phyloP scores from a whole-genome alignment of 768 basidiomycete genomes.

The Auricularia cornea region DNA sequence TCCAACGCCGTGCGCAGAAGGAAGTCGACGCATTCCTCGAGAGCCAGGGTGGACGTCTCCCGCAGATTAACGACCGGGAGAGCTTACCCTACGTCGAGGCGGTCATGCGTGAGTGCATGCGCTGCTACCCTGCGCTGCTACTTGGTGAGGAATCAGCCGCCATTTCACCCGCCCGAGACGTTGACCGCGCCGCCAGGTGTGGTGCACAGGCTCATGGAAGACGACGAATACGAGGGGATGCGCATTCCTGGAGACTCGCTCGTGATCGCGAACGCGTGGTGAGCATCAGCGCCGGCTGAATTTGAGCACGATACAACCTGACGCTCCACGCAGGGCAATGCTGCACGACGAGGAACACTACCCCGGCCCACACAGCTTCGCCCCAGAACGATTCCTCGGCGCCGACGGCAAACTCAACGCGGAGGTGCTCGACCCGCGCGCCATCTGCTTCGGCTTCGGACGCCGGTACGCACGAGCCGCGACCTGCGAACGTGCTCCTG shows the following conservation, averaged over 20 bases:
- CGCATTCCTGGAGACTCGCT: neutral
- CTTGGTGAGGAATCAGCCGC: too few species aligned
- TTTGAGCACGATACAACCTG: too few species aligned
- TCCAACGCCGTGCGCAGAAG: slow-evolving; percentile 8
- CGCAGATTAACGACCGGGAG: slow-evolving; percentile 44
- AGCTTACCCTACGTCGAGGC: slow-evolving; percentile 53
- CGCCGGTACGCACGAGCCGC: neutral
- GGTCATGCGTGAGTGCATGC: slow-evolving; percentile 45
- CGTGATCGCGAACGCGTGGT: neutral
- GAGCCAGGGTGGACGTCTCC: neutral
- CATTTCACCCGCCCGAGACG: too few species aligned
- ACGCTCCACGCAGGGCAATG: slow-evolving; percentile 25
- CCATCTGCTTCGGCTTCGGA: neutral
- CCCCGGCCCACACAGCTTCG: slow-evolving; percentile 41
- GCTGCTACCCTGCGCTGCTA: slow-evolving; percentile 53
- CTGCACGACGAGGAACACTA: slow-evolving; percentile 40
- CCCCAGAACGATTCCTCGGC: slow-evolving; percentile 43
- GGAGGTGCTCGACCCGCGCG: neutral
- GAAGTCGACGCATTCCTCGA: neutral
- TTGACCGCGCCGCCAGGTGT: neutral
- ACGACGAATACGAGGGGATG: slow-evolving; percentile 4
- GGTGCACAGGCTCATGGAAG: slow-evolving; percentile 2
- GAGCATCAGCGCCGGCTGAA: too few species aligned
- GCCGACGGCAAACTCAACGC: neutral
- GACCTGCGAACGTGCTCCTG: neutral